These are phyloP conservation scores for Coemansia sp. DNA, from an alignment of 192 early-diverging fungal genomes.

Conservation along the genomic window DNA sequence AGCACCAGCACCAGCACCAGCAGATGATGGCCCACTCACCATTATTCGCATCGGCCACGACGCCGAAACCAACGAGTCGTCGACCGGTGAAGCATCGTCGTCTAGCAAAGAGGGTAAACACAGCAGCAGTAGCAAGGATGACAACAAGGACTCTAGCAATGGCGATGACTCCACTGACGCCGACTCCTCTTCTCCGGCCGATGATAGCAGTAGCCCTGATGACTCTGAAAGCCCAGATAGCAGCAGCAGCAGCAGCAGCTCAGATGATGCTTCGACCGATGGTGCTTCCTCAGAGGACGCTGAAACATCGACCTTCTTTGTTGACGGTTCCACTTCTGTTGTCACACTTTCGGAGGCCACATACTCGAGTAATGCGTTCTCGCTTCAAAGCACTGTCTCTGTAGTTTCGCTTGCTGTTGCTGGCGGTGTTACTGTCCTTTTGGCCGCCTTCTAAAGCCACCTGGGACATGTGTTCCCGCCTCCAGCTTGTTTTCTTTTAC, in stretches of 20 bases:
- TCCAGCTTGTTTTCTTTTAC: too few relatives aligned
- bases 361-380: constrained; percentile 1
- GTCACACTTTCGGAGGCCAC: background rate
- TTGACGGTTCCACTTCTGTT: constrained; percentile 12
- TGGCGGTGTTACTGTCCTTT: constrained; percentile 20
- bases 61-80: background rate
- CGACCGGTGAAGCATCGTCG: background rate
- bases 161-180: background rate
- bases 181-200: background rate
- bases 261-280: background rate
- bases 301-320: constrained; percentile 24
- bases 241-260: background rate
- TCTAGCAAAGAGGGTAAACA: background rate
- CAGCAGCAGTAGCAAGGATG: background rate
- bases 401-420: constrained; percentile 21
- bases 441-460: constrained; percentile 33
- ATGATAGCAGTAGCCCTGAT: background rate
- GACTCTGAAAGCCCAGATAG: background rate
- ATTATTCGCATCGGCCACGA: constrained; percentile 20
- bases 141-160: background rate
- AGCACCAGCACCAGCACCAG: constrained; percentile 5
- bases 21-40: constrained; percentile 1
- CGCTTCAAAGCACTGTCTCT: constrained; percentile 8
- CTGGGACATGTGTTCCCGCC: background rate
- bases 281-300: background rate